Conservation (phyloP, 1,284 basidiomycete species). For the Vanrija humicola region DNA sequence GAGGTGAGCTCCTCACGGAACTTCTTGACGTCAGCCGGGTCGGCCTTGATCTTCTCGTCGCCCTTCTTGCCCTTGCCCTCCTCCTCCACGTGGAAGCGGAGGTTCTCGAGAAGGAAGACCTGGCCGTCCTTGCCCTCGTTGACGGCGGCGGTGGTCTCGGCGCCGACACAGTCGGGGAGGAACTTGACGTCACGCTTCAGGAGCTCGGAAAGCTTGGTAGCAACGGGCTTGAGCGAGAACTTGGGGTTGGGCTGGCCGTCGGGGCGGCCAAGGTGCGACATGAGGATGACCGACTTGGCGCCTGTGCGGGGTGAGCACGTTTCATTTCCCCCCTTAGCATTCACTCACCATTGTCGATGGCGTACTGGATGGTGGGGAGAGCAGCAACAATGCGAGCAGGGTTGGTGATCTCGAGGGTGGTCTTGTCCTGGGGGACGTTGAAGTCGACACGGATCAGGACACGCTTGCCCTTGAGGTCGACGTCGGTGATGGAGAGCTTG, state of each 20-base stretch:
- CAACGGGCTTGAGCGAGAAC: constrained; percentile 87
- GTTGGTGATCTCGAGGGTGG: constrained; percentile 84
- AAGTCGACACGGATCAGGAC: constrained; percentile 98
- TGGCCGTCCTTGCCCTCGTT: constrained; percentile 67
- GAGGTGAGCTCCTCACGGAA: constrained; percentile 85
- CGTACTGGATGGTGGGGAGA: constrained; percentile 92
- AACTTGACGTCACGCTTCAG: constrained; percentile 72
- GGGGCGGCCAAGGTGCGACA: constrained; percentile 97
- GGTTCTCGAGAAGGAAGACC: constrained; percentile 91
- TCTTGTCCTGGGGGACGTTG: constrained; percentile 78
- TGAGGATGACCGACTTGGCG: constrained; percentile 80
- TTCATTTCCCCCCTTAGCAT: background rate
- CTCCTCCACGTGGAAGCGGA: constrained; percentile 98
- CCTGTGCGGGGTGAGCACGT: constrained; percentile 52
- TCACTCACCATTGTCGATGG: constrained; percentile 74
- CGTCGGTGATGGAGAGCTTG: constrained; percentile 88
- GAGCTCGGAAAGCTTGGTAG: constrained; percentile 63
- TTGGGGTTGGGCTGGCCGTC: constrained; percentile 87
- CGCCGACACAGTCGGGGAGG: constrained; percentile 79
- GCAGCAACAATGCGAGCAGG: constrained; percentile 95
- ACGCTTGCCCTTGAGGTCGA: constrained; percentile 75
- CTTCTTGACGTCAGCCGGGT: constrained; percentile 71
- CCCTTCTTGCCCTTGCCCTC: constrained; percentile 90
- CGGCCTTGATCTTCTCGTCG: constrained; percentile 81
- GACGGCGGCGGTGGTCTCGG: constrained; percentile 75